Evolutionary conservation across 495 filamentous ascomycete species (phyloP).

Genomic region (Aspergillus bridgeri): DNA sequence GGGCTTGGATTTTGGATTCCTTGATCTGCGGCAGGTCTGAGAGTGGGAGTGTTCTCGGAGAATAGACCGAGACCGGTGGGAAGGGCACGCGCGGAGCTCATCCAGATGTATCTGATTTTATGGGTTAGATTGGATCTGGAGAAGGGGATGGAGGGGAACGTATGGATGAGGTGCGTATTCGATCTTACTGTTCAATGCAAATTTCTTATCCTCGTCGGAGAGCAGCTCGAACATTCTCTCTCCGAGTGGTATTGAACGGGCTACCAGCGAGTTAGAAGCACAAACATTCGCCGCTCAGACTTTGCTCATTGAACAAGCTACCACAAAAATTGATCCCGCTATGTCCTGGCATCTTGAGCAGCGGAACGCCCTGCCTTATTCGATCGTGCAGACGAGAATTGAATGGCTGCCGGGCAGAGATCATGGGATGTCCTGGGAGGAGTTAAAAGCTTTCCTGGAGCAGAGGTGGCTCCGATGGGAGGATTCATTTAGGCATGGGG

Average conservation of each 20-base stretch:
- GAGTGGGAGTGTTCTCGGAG: slow-evolving; percentile 51
- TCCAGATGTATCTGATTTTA: slow-evolving; percentile 61
- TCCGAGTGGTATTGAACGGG: slow-evolving; percentile 50
- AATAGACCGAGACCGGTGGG: slow-evolving; percentile 64
- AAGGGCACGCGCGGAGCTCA: slow-evolving; percentile 59
- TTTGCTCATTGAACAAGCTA: slow-evolving; percentile 3
- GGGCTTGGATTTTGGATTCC: slow-evolving; percentile 59
- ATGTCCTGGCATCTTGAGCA: slow-evolving; percentile 13
- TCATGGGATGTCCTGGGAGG: neutral
- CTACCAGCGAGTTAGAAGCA: slow-evolving; percentile 5
- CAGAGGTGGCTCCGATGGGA: slow-evolving; percentile 9
- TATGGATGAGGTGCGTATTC: slow-evolving; percentile 71
- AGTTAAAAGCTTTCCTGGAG: neutral
- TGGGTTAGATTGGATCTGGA: neutral
- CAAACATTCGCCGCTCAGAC: slow-evolving; percentile 6
- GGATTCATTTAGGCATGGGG: slow-evolving; percentile 2
- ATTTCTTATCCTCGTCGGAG: slow-evolving; percentile 60
- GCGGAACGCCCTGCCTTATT: slow-evolving; percentile 4
- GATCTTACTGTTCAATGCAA: slow-evolving; percentile 58
- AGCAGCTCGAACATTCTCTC: slow-evolving; percentile 63
- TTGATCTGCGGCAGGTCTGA: slow-evolving; percentile 61
- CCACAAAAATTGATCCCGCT: slow-evolving; percentile 6
- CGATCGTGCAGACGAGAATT: slow-evolving; percentile 2
- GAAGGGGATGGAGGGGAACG: neutral
- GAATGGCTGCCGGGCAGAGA: neutral